Base-by-base conservation (phyloP, 257 asterid genomes). In the Forsythia suspensa region DNA sequence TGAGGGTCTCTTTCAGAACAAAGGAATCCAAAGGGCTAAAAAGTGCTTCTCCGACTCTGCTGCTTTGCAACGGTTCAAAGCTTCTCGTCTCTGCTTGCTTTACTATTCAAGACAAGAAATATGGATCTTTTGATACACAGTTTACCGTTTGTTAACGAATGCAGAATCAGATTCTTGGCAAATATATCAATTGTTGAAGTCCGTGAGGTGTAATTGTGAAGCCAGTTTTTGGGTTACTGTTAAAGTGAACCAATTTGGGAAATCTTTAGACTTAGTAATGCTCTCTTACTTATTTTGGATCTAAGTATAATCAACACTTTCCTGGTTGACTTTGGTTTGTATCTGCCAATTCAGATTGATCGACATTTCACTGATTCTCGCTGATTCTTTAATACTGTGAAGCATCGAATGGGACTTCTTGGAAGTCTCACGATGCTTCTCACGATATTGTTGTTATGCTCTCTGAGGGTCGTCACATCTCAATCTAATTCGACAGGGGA, bases 361-460 rank as follows among this genome's bases (percentile, higher is more conserved):
- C 8, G 69, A 61, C 34, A n/a, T 57, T 57, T 16, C 2, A 20
- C 29, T 52, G 63, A 52, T 48, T 20, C 46, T 41, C 59, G 65
- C 74, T 15, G 18, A 48, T 77, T 67, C 11, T 42, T 36, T 68
- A 69, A 21, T 38, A 71, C 16, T 73, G 37, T 18, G 83, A 81
- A 81, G 88, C 88, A 79, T 81, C 85, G 82, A 84, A 72, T 84
- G 90, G 80, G 90, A 80, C 84, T 87, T 84, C 84, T 84, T 36
- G 73, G 84, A 84, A 73, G 82, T 86, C 80, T 79, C 57, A 44
- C 78, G 73, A 80, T 84, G 91, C 82, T 81, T 80, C 80, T 74
- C 46, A 43, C 78, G 11, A 29, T 85, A 41, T 82, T 85, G 80
- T 36, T 84, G 20, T 79, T 88, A 66, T 73, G 86, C 82, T 79